phyloP scores from a whole-genome alignment of 1,139 yeast species.

The Yamadazyma sp. region DNA sequence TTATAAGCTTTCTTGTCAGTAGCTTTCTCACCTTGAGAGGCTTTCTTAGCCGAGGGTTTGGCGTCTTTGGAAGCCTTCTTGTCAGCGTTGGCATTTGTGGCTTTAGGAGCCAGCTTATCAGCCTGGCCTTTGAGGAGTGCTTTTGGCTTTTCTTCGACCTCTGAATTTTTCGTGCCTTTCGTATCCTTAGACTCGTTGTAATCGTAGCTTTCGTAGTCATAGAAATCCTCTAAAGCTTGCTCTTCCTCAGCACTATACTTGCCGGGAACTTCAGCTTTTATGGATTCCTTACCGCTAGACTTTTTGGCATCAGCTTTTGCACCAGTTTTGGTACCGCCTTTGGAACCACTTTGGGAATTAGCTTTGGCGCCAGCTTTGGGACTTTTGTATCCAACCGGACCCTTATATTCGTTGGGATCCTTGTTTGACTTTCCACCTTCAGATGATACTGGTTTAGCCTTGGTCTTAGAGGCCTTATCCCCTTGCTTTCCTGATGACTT shows the following conservation, averaged over 20 bases:
- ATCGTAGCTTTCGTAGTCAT: neutral
- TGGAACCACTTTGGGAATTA: slow-evolving; percentile 2
- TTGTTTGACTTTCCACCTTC: neutral
- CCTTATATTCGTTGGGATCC: too few relatives aligned
- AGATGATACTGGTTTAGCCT: neutral
- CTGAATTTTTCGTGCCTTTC: neutral
- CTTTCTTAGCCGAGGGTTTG: too few relatives aligned
- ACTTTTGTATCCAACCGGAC: too few relatives aligned
- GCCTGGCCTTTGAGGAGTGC: too few relatives aligned
- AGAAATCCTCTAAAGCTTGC: neutral
- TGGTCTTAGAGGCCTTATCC: neutral
- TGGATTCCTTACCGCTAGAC: neutral
- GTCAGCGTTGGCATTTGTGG: neutral
- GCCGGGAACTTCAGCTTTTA: neutral
- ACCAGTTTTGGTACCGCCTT: too few relatives aligned
- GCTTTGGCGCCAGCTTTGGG: too few relatives aligned
- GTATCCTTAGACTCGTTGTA: neutral
- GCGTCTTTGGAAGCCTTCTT: too few relatives aligned
- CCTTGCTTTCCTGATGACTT: neutral
- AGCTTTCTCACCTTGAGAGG: too few relatives aligned
- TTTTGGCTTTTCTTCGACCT: too few relatives aligned
- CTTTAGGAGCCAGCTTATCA: neutral
- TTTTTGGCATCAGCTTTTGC: too few relatives aligned
- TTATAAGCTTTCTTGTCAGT: too few relatives aligned
- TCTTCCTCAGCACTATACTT: neutral